Evolutionary conservation across 225 moss, liverwort and hornwort species (phyloP), one percentile per base, ranked within the genome.

Genomic region (Rhytidiadelphus loreus): DNA sequence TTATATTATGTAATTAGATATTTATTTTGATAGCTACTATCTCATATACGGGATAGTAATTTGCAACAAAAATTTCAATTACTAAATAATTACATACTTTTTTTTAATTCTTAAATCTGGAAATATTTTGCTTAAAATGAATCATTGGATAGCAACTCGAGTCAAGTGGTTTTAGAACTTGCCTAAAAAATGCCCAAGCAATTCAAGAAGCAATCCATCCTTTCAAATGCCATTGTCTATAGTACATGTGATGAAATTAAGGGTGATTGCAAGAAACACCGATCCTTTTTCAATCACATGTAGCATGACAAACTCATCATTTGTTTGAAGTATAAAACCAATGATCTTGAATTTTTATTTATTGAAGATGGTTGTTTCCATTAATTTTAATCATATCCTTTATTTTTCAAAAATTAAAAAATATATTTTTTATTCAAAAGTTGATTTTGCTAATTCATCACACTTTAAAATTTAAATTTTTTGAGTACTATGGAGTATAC

Each of bases 41-140:
- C 0, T 43, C 0, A 72, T 44, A 16, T 44, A 0, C 9, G 25
- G 18, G 0, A 7, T 17, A 12, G 12, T 0, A 1, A 12, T n/a
- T 30, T 73, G 4, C 13, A 39, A 23, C 1, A 39, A 39, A 13
- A 0, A 2, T 7, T 23, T 1, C 3, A 39, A 2, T 39, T 69
- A 23, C 13, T 69, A 37, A n/a, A n/a, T 39, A 22, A 12, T n/a
- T n/a, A 2, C 3, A 65, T 65, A 35, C 1, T 65, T 69, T 69
- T 23, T 13, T 39, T 18, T n/a, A n/a, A n/a, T n/a, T n/a, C n/a
- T n/a, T n/a, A 69, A 39, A 69, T 24, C 3, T 32, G 39, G 39
- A 2, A 24, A 20, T n/a, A 13, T 69, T 13, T 69, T 39, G 13
- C 24, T 69, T 39, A 13, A 39, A 69, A 39, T 69, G 39, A 39